Percentiles rank a stretch among this genome's conserved stretches.
These are phyloP conservation scores for Lagenidium giganteum DNA, from an alignment of 352 stramenopile species.

Conservation along the genomic window DNA sequence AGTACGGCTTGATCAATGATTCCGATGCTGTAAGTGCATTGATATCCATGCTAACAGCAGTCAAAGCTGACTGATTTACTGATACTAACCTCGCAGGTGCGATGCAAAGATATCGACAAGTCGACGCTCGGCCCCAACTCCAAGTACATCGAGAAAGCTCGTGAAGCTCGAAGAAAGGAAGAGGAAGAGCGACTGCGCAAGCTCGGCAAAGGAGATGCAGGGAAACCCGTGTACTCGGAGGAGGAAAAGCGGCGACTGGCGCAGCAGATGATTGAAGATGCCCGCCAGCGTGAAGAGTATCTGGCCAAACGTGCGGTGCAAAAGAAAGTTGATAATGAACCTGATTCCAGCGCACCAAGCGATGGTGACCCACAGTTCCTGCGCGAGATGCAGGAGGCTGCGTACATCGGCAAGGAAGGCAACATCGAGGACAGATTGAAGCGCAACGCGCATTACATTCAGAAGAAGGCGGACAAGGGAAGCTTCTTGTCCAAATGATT, in stretches of 20 bases:
- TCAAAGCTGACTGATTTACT: background rate
- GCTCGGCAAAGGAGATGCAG: conserved; percentile 34
- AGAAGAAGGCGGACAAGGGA: conserved; percentile 62
- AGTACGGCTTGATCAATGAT: conserved; percentile 64
- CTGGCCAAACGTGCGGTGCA: conserved; percentile 36
- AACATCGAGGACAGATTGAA: conserved; percentile 73
- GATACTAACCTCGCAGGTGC: conserved; percentile 18
- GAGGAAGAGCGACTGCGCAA: conserved; percentile 67
- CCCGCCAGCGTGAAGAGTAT: conserved; percentile 57
- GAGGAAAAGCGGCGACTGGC: conserved; percentile 64
- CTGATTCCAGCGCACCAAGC: background rate
- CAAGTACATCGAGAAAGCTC: conserved; percentile 69
- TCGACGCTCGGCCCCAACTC: conserved; percentile 70
- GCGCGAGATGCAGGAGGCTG: conserved; percentile 65
- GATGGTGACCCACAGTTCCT: too few species aligned
- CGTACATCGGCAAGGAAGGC: conserved; percentile 57
- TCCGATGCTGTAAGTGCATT: conserved; percentile 41
- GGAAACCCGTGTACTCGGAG: conserved; percentile 20
- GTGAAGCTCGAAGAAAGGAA: conserved; percentile 58
- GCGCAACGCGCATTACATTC: conserved; percentile 84
- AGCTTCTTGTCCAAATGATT: conserved; percentile 86
- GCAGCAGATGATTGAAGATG: conserved; percentile 73
- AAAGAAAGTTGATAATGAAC: conserved; percentile 25
- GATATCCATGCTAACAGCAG: background rate
- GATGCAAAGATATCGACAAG: conserved; percentile 72